Evolutionary conservation across 1,284 basidiomycete species (phyloP).

Genomic region (Fomes fomentarius): DNA sequence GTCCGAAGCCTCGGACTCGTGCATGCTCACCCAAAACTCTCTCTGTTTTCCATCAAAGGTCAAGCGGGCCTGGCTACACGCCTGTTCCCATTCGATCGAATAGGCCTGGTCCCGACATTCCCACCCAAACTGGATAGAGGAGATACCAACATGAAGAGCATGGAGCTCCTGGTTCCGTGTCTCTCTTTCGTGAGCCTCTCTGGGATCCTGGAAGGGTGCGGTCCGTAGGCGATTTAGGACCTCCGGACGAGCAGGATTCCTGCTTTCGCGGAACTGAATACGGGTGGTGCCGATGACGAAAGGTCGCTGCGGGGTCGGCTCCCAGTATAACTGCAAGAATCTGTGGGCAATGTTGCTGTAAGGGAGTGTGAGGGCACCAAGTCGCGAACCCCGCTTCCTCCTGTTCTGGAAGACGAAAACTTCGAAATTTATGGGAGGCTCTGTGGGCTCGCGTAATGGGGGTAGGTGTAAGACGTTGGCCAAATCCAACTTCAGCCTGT

Average conservation of each 20-base stretch:
- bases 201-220: conserved; percentile 51
- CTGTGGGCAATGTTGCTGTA: conserved; percentile 36
- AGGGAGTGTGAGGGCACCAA: conserved; percentile 54
- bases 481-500: conserved; percentile 41
- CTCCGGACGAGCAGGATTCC: conserved; percentile 32
- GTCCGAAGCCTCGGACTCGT: too few species aligned
- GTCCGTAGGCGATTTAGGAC: conserved; percentile 46
- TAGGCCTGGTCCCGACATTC: conserved; percentile 54
- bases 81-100: conserved; percentile 59
- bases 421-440: conserved; percentile 50
- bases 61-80: conserved; percentile 33
- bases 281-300: conserved; percentile 36
- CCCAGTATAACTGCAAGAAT: conserved; percentile 52
- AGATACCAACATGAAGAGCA: conserved; percentile 34
- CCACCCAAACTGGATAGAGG: conserved; percentile 54
- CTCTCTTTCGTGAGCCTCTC: conserved; percentile 31
- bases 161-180: conserved; percentile 33
- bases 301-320: conserved; percentile 12
- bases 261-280: conserved; percentile 44
- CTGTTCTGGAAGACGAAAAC: conserved; percentile 34
- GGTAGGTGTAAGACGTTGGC: conserved; percentile 49
- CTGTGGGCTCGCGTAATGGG: conserved; percentile 38
- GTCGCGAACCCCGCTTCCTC: conserved; percentile 38
- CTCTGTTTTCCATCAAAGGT: conserved; percentile 47
- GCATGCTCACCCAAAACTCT: conserved; percentile 38